These are phyloP conservation scores for Candida broadrunensis DNA, from an alignment of 805 yeast genomes.

Conservation along the genomic window DNA sequence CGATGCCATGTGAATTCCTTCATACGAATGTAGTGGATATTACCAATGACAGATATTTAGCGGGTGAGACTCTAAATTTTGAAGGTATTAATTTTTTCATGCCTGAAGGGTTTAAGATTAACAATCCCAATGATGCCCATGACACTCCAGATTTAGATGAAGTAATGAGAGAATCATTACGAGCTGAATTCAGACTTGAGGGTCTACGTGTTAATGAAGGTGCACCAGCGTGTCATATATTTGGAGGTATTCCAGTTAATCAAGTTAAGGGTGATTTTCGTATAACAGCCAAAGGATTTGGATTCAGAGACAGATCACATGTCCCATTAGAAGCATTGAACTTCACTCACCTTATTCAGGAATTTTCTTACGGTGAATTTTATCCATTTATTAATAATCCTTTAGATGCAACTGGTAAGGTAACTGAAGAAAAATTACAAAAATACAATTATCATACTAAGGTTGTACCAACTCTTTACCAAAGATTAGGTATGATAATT, in stretches of 20 bases:
- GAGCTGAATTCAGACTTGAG: slow-evolving; percentile 55
- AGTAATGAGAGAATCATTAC: slow-evolving; percentile 60
- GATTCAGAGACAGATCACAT: slow-evolving; percentile 49
- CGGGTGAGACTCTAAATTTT: slow-evolving; percentile 69
- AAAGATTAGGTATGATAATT: slow-evolving; percentile 64
- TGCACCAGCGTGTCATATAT: slow-evolving; percentile 81
- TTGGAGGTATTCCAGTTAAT: slow-evolving; percentile 79
- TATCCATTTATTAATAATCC: slow-evolving; percentile 86
- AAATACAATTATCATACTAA: slow-evolving; percentile 65
- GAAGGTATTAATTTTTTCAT: slow-evolving; percentile 60
- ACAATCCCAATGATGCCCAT: slow-evolving; percentile 43
- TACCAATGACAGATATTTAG: slow-evolving; percentile 75
- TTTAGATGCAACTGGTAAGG: slow-evolving; percentile 71
- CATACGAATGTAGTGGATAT: slow-evolving; percentile 75
- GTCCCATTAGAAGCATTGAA: slow-evolving; percentile 55
- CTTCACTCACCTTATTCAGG: slow-evolving; percentile 81
- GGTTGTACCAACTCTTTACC: slow-evolving; percentile 81
- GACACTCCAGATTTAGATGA: slow-evolving; percentile 65
- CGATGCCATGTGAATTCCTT: slow-evolving; percentile 77
- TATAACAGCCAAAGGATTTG: slow-evolving; percentile 74
- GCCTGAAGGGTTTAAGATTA: slow-evolving; percentile 48
- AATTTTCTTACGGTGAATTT: slow-evolving; percentile 87
- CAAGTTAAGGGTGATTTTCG: slow-evolving; percentile 84
- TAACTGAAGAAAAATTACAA: slow-evolving; percentile 46
- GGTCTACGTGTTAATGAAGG: slow-evolving; percentile 47